Conservation (phyloP, 331 rosid genomes). For the Rosa hybrid region DNA sequence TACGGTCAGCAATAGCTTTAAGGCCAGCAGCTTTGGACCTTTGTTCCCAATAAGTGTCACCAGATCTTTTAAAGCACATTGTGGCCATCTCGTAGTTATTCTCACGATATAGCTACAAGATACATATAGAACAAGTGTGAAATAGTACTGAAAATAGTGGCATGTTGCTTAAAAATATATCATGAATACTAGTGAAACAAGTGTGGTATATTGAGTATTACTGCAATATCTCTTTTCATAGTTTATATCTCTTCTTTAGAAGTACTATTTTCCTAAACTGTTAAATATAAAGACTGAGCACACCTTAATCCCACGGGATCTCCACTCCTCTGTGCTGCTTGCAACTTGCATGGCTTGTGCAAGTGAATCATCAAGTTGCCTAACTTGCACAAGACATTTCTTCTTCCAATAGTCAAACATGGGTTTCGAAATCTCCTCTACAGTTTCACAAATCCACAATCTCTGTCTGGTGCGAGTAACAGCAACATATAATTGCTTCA, state of each 20-base stretch:
- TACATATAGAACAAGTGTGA: neutral
- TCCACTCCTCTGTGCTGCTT: slow-evolving; percentile 73
- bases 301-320: slow-evolving; percentile 64
- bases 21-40: slow-evolving; percentile 68
- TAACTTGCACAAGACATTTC: slow-evolving; percentile 58
- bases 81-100: slow-evolving; percentile 64
- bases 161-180: too few relatives aligned
- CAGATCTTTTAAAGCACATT: slow-evolving; percentile 69
- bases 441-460: slow-evolving; percentile 67
- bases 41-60: slow-evolving; percentile 64
- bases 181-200: too few relatives aligned
- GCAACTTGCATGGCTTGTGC: slow-evolving; percentile 64
- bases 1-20: slow-evolving; percentile 47
- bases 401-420: slow-evolving; percentile 74
- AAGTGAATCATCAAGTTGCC: slow-evolving; percentile 55
- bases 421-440: slow-evolving; percentile 47
- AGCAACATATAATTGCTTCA: slow-evolving; percentile 70
- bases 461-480: slow-evolving; percentile 72
- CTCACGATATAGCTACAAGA: slow-evolving; percentile 54
- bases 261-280: too few relatives aligned
- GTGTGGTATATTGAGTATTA: too few relatives aligned
- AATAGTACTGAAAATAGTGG: neutral
- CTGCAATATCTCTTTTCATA: too few relatives aligned
- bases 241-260: too few relatives aligned
- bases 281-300: neutral